Percentiles rank a stretch among this genome's conserved stretches.
Conservation (phyloP, 116 monocot genomes). For the Thalassia testudinum region DNA sequence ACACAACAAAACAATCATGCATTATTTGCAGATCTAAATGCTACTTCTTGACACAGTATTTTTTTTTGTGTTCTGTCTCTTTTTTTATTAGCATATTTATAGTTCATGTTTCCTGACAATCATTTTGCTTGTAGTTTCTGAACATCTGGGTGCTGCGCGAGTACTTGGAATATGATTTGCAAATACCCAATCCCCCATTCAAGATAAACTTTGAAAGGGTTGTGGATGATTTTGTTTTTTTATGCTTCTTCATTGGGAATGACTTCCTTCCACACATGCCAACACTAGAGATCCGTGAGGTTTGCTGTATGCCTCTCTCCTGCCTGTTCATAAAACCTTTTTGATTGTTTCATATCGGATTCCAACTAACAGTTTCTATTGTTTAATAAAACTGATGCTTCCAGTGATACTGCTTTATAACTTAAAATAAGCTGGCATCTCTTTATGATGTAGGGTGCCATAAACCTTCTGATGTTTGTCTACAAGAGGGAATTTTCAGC, state of each 20-base stretch:
- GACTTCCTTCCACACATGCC: conserved; percentile 99
- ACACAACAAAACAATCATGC: no score
- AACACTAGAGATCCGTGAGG: conserved; percentile 94
- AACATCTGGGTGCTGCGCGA: conserved; percentile 91
- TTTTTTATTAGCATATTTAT: no score
- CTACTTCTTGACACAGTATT: no score
- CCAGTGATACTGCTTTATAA: no score
- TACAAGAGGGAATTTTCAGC: conserved; percentile 72
- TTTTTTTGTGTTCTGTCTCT: no score
- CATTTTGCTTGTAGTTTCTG: conserved; percentile 41
- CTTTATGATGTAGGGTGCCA: conserved; percentile 61
- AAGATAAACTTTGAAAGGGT: conserved; percentile 66
- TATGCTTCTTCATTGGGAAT: conserved; percentile 98
- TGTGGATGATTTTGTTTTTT: conserved; percentile 92
- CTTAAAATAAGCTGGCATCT: no score
- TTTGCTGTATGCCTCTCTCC: conserved; percentile 12
- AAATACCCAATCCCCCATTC: conserved; percentile 59
- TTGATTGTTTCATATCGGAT: no score
- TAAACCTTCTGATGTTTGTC: conserved; percentile 75
- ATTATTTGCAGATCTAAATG: no score
- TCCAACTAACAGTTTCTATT: no score
- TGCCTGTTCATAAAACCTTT: background rate
- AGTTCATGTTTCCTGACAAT: no score
- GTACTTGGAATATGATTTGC: conserved; percentile 78
- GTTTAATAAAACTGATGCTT: no score